Evolutionary conservation across 108 stramenopile species (phyloP).

Genomic region (Nitzschia sp.): DNA sequence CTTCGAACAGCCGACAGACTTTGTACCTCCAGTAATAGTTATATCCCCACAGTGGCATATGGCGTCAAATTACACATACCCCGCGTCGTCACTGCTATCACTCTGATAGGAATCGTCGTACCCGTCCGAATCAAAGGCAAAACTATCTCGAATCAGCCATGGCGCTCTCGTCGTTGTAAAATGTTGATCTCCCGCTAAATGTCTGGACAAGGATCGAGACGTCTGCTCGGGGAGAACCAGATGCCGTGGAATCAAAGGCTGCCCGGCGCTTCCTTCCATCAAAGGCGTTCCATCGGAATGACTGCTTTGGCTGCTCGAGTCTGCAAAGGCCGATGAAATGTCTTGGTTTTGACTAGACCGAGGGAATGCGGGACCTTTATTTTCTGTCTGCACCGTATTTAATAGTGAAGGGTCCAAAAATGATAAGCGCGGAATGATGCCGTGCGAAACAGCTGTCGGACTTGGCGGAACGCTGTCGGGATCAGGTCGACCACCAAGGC

Average conservation of each 20-base stretch:
- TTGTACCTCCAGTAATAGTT: no score
- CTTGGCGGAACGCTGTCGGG: background rate
- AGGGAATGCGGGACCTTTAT: background rate
- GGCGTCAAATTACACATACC: no score
- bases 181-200: background rate
- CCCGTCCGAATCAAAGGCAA: background rate
- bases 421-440: conserved; percentile 1
- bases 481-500: background rate
- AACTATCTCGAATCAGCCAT: background rate
- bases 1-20: no score
- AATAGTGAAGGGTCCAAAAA: conserved; percentile 25
- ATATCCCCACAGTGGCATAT: no score
- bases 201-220: background rate
- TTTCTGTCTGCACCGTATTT: conserved; percentile 2
- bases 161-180: conserved; percentile 5
- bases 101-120: conserved; percentile 1
- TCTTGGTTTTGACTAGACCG: background rate
- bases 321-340: background rate
- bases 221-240: conserved; percentile 3
- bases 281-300: background rate
- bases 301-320: background rate
- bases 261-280: background rate
- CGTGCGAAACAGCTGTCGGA: background rate
- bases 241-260: background rate
- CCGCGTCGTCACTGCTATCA: no score